Conservation (phyloP, 352 stramenopile species). For the Globisporangium splendens region DNA sequence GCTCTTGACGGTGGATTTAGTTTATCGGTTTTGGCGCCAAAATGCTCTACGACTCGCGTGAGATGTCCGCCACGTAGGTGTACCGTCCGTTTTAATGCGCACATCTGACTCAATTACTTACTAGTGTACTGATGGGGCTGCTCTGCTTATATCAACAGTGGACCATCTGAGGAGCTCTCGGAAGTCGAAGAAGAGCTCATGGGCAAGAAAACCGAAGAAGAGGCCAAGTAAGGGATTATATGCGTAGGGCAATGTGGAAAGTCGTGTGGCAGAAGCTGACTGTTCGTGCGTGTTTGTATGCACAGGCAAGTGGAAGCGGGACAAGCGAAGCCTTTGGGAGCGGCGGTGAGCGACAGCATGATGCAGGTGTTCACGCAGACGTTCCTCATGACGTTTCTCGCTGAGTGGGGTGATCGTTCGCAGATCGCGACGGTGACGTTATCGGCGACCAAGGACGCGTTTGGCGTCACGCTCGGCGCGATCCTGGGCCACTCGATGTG, state of each 20-base stretch:
- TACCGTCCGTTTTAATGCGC: background rate
- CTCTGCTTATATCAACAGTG: conserved; percentile 21
- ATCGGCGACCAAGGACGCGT: conserved; percentile 93
- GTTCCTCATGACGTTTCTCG: conserved; percentile 98
- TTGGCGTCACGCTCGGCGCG: conserved; percentile 94
- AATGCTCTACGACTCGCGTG: conserved; percentile 87
- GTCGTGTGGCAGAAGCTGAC: background rate
- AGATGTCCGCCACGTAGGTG: conserved; percentile 76
- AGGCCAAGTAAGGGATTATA: conserved; percentile 39
- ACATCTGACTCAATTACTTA: background rate
- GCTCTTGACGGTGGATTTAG: too few relatives aligned
- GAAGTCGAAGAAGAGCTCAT: conserved; percentile 85
- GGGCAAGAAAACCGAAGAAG: conserved; percentile 75
- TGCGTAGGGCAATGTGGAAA: too few relatives aligned
- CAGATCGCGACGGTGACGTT: conserved; percentile 98
- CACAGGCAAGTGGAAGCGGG: conserved; percentile 27
- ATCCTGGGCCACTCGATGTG: conserved; percentile 97
- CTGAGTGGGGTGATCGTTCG: conserved; percentile 98
- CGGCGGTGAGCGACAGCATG: conserved; percentile 42
- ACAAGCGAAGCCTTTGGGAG: conserved; percentile 8
- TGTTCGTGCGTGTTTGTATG: background rate
- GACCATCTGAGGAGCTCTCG: conserved; percentile 73
- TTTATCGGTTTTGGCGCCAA: conserved; percentile 97
- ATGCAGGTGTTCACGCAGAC: conserved; percentile 91
- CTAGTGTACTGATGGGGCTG: too few relatives aligned